A percentile compares a stretch with the other conserved stretches of the same genome.
These are phyloP conservation scores for Trichoderma polysporum DNA, from an alignment of 2,329 filamentous ascomycete genomes.

Conservation along the genomic window DNA sequence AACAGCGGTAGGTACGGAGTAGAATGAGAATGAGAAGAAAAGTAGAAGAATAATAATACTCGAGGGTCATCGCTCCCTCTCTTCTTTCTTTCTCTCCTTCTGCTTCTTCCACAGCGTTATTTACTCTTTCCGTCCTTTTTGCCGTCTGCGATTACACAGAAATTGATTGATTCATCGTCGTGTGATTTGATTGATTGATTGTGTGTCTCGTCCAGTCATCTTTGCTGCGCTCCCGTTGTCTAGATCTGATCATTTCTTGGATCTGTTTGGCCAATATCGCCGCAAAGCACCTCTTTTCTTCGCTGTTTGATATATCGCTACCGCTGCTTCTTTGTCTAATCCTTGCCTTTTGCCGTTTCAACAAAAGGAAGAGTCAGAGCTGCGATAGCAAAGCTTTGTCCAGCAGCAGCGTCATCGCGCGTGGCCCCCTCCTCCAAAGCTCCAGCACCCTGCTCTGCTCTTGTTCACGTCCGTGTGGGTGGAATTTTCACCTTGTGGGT, in stretches of 20 bases:
- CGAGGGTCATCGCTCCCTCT: not conserved
- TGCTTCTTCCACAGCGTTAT: conserved; percentile 13
- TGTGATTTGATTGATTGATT: conserved; percentile 20
- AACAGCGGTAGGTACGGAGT: not conserved
- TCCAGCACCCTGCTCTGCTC: not conserved
- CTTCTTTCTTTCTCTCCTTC: not conserved
- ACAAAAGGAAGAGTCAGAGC: not conserved
- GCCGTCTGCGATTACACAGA: conserved; percentile 18
- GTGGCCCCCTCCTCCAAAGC: not conserved
- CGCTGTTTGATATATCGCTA: conserved; percentile 1
- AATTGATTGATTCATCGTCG: conserved; percentile 8
- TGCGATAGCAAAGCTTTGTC: not conserved
- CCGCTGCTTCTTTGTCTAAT: not conserved
- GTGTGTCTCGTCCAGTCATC: conserved; percentile 7
- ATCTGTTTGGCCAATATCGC: conserved; percentile 15
- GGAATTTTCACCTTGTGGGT: conserved; percentile 19
- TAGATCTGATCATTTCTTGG: conserved; percentile 11
- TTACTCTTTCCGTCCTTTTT: conserved; percentile 9
- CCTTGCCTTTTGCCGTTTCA: not conserved
- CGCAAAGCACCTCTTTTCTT: conserved; percentile 3
- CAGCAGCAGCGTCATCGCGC: conserved; percentile 5
- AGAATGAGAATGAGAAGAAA: not conserved
- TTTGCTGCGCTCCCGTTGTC: conserved; percentile 4
- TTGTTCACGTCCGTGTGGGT: not conserved
- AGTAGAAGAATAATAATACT: not conserved